Conservation (phyloP, 768 basidiomycete genomes). For the Suillus tomentosus region DNA sequence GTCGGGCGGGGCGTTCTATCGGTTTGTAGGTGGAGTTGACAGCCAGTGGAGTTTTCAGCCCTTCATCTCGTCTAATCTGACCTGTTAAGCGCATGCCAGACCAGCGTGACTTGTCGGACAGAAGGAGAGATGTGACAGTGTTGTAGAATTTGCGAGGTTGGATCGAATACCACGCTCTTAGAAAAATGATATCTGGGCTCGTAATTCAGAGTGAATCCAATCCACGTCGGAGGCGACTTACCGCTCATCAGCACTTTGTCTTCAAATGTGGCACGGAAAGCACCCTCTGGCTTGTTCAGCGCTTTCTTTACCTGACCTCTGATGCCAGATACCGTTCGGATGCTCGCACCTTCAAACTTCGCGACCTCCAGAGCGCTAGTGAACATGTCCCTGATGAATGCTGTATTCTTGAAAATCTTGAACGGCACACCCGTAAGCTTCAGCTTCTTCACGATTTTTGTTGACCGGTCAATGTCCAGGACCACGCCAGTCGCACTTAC, state of each 20-base stretch:
- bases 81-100: slow-evolving; percentile 95
- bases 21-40: slow-evolving; percentile 88
- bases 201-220: neutral
- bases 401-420: slow-evolving; percentile 99
- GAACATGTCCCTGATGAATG: slow-evolving; percentile 98
- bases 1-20: slow-evolving; percentile 75
- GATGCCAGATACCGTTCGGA: slow-evolving; percentile 93
- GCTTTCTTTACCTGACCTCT: slow-evolving; percentile 97
- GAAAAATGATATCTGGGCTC: slow-evolving; percentile 84
- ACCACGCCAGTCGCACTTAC: slow-evolving; percentile 94
- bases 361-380: slow-evolving; percentile 89
- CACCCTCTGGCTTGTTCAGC: slow-evolving; percentile 90
- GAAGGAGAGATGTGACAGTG: slow-evolving; percentile 88
- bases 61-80: slow-evolving; percentile 85
- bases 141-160: slow-evolving; percentile 96
- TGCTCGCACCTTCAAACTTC: slow-evolving; percentile 98
- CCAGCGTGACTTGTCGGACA: slow-evolving; percentile 84
- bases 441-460: slow-evolving; percentile 97
- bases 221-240: slow-evolving; percentile 40
- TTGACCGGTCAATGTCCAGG: slow-evolving; percentile 87
- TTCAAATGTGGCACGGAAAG: slow-evolving; percentile 96
- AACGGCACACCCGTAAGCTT: slow-evolving; percentile 94
- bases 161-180: slow-evolving; percentile 96
- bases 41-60: slow-evolving; percentile 75
- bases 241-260: slow-evolving; percentile 97